Evolutionary conservation across 2,329 filamentous ascomycete genomes (phyloP).

Genomic region (Aspergillus nomiae): DNA sequence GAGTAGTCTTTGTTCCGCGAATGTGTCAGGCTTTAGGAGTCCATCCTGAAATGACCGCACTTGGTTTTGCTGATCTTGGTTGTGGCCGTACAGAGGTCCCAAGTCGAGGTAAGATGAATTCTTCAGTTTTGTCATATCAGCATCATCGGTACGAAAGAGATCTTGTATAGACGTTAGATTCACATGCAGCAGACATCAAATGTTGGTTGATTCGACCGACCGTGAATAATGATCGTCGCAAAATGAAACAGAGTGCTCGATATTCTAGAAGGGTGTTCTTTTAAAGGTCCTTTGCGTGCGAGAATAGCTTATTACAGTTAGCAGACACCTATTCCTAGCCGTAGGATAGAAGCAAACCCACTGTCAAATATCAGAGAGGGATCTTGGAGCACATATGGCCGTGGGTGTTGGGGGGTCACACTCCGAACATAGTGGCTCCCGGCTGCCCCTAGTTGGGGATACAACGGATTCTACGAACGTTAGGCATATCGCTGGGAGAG

Average conservation of each 20-base stretch:
- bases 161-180: neutral
- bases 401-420: slow-evolving; percentile 5
- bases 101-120: slow-evolving; percentile 53
- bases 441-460: slow-evolving; percentile 6
- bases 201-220: slow-evolving; percentile 36
- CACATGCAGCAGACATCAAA: neutral
- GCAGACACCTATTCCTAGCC: neutral
- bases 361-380: slow-evolving; percentile 8
- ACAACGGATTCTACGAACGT: slow-evolving; percentile 6
- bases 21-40: slow-evolving; percentile 41
- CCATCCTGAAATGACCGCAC: slow-evolving; percentile 42
- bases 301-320: slow-evolving; percentile 6
- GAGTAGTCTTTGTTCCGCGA: slow-evolving; percentile 35
- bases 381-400: slow-evolving; percentile 6
- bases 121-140: slow-evolving; percentile 35
- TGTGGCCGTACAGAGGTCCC: slow-evolving; percentile 48
- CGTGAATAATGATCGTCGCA: slow-evolving; percentile 56
- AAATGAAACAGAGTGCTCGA: slow-evolving; percentile 53
- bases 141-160: slow-evolving; percentile 31
- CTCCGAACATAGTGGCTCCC: slow-evolving; percentile 7
- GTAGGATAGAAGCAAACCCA: neutral
- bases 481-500: neutral
- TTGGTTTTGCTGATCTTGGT: slow-evolving; percentile 33
- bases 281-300: slow-evolving; percentile 14
- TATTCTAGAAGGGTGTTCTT: slow-evolving; percentile 45